phyloP scores from a whole-genome alignment of 129 eudicot species.

The Artemisia tridentata region DNA sequence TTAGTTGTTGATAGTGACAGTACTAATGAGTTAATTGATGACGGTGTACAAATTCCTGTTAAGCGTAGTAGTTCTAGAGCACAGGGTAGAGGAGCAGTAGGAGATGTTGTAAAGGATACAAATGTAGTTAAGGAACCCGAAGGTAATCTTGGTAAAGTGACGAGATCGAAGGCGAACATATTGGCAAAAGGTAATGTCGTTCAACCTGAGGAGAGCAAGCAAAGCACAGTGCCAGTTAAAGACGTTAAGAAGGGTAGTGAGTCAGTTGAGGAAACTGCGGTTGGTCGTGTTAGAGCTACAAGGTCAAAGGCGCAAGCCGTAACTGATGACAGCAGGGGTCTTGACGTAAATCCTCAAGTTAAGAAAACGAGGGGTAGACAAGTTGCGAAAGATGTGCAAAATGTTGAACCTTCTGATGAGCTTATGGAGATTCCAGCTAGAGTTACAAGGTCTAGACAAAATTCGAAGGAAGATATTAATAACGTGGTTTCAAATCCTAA shows the following conservation, averaged over 20 bases:
- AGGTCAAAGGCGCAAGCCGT: slow-evolving; percentile 38
- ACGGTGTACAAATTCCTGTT: slow-evolving; percentile 22
- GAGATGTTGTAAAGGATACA: slow-evolving; percentile 22
- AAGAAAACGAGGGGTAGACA: slow-evolving; percentile 34
- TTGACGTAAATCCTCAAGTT: slow-evolving; percentile 14
- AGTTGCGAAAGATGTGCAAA: slow-evolving; percentile 17
- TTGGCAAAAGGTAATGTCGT: slow-evolving; percentile 11
- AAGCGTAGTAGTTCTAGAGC: slow-evolving; percentile 35
- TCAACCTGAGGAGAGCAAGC: slow-evolving; percentile 18
- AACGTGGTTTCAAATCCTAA: slow-evolving; percentile 11
- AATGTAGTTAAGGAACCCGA: slow-evolving; percentile 17
- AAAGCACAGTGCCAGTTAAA: slow-evolving; percentile 11
- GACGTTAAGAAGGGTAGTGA: slow-evolving; percentile 18
- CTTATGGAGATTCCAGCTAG: slow-evolving; percentile 34
- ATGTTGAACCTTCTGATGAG: slow-evolving; percentile 24
- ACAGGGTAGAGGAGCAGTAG: slow-evolving; percentile 20
- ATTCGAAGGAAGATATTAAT: slow-evolving; percentile 13
- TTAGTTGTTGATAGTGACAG: slow-evolving; percentile 28
- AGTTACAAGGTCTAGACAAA: slow-evolving; percentile 41
- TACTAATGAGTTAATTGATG: slow-evolving; percentile 7
- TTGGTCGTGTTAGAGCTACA: slow-evolving; percentile 37
- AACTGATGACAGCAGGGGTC: slow-evolving; percentile 15
- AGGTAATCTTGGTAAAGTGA: slow-evolving; percentile 24
- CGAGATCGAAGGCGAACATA: slow-evolving; percentile 24
- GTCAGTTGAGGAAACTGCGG: slow-evolving; percentile 20